Base-by-base conservation (phyloP, 2,329 filamentous ascomycete species). In the Pseudogymnoascus sp. region DNA sequence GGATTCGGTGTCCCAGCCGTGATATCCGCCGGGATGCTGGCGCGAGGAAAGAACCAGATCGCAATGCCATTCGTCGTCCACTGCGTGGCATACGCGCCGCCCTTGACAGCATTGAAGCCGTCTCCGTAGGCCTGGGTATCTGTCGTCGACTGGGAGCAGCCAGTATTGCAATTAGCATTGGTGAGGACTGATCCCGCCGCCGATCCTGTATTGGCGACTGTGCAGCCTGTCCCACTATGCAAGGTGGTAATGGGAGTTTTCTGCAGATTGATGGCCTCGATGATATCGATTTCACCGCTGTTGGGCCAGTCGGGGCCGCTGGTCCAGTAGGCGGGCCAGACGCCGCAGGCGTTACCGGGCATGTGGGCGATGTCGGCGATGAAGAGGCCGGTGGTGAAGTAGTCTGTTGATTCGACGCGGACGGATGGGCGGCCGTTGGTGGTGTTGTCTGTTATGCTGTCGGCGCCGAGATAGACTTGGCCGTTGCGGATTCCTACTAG, bases 281-380 rank as follows among this genome's bases (percentile, higher is more conserved):
- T 78, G 59, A 83, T 77, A 68, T 82, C 80, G 51, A 82, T 80
- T 54, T 89, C 86, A 64, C 86, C 86, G 67, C 87, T 79, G 4
- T 72, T 68, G 3, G 87, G 86, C 86, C 86, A 87, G 74, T 86
- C 80, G 68, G 71, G 74, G 0, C 78, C 75, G 71, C 89, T 86
- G 5, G 89, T 77, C 87, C 87, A 89, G 10, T 90, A 78, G 0
- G 87, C 73, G 1, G 80, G 80, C 81, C 81, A 83, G 31, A 75
- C 78, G 57, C 78, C 81, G 64, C 80, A 83, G 51, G 76, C 74
- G 81, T 1, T 85, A 51, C 73, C 74, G 0, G 84, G 84, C 77
- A 85, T 85, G 67, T 86, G 83, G 11, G 73, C 76, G 14, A 86
- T 74, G 69, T 87, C 84, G 57, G 83, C 73, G 36, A 87, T 78